A percentile compares a stretch with the other conserved stretches of the same genome.
These are phyloP conservation scores for Nyssa sinensis DNA, from an alignment of 148 eudicot species.

Conservation along the genomic window DNA sequence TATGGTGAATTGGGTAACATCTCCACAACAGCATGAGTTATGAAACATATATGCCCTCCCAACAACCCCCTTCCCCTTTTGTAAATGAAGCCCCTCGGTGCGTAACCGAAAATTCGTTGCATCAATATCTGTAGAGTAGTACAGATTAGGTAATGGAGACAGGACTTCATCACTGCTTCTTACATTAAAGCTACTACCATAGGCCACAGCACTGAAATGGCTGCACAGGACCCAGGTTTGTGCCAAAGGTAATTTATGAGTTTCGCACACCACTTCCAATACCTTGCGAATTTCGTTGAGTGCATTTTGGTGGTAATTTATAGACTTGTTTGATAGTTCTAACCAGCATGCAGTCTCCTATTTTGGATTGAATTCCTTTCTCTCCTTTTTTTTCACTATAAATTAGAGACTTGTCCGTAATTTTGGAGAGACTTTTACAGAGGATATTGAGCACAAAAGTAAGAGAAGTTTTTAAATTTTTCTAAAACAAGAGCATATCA, in stretches of 20 bases:
- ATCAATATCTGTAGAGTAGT: background rate
- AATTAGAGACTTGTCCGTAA: too few relatives aligned
- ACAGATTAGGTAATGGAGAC: too few relatives aligned
- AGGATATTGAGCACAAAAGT: too few relatives aligned
- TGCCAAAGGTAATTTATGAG: slow-evolving; percentile 30
- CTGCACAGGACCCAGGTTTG: slow-evolving; percentile 34
- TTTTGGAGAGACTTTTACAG: too few relatives aligned
- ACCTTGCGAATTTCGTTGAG: slow-evolving; percentile 24
- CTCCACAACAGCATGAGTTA: slow-evolving; percentile 21
- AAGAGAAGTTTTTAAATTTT: too few relatives aligned
- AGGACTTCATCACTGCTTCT: slow-evolving; percentile 1
- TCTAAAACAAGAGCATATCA: too few relatives aligned
- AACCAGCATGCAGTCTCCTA: too few relatives aligned
- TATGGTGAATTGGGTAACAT: slow-evolving; percentile 16
- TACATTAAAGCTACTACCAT: slow-evolving; percentile 22
- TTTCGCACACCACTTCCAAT: slow-evolving; percentile 18
- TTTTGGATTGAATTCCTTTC: too few relatives aligned
- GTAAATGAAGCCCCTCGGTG: background rate
- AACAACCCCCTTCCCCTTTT: slow-evolving; percentile 18
- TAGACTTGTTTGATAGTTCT: too few relatives aligned
- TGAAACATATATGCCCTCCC: slow-evolving; percentile 20
- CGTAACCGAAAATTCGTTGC: background rate
- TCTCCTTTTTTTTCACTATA: too few relatives aligned
- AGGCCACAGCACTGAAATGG: slow-evolving; percentile 13
- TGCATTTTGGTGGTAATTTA: slow-evolving; percentile 6